A percentile compares a stretch with the other conserved stretches of the same genome.
These are phyloP conservation scores for Penicillium lividum DNA, from an alignment of 495 filamentous ascomycete species.

Conservation along the genomic window DNA sequence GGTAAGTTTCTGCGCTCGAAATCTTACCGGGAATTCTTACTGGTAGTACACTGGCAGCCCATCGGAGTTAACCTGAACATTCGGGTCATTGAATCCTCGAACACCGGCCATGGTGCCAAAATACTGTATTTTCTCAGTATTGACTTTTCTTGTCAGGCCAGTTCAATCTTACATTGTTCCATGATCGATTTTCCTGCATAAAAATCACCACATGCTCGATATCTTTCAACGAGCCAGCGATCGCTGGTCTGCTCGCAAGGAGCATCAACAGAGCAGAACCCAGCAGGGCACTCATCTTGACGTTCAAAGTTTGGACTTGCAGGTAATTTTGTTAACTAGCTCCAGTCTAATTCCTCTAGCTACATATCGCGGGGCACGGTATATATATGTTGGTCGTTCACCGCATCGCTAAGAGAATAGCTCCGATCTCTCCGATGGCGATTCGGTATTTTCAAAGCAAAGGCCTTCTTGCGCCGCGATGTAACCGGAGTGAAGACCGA, in stretches of 20 bases:
- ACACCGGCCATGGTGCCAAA: slow-evolving; percentile 59
- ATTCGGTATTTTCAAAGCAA: background rate
- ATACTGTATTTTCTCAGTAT: slow-evolving; percentile 36
- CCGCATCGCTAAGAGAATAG: background rate
- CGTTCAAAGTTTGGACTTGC: too few species aligned
- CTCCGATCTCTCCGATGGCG: background rate
- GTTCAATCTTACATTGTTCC: slow-evolving; percentile 32
- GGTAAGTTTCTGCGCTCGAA: background rate
- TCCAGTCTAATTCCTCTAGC: too few species aligned
- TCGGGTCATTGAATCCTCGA: slow-evolving; percentile 58
- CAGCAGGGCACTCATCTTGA: slow-evolving; percentile 3
- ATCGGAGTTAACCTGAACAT: slow-evolving; percentile 53
- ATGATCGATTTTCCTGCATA: slow-evolving; percentile 56
- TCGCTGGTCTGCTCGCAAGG: slow-evolving; percentile 24
- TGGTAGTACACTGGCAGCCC: slow-evolving; percentile 51
- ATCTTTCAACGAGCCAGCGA: slow-evolving; percentile 47
- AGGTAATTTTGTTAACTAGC: too few species aligned
- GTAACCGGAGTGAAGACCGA: background rate
- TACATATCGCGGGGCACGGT: too few species aligned
- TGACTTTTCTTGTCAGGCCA: background rate
- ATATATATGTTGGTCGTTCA: background rate
- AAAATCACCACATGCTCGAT: slow-evolving; percentile 61
- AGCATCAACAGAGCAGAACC: slow-evolving; percentile 22
- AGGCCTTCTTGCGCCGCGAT: background rate
- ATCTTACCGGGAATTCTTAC: slow-evolving; percentile 13